A percentile compares a stretch with the other conserved stretches of the same genome.
Conservation (phyloP, 768 basidiomycete species). For the Lactarius psammicola region DNA sequence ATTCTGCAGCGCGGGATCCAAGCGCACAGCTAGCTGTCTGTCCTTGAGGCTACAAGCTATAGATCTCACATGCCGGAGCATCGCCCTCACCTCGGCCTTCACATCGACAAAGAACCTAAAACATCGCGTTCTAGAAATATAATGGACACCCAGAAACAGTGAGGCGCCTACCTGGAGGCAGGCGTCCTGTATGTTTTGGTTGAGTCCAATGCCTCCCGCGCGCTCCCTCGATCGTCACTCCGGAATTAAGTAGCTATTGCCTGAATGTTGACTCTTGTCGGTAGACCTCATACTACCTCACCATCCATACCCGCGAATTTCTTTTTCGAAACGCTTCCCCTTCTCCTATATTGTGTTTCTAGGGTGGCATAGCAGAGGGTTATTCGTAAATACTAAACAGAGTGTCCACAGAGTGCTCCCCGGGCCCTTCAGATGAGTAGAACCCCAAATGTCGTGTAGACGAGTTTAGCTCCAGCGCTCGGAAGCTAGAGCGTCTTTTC, state of each 20-base stretch:
- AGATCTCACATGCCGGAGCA: not conserved
- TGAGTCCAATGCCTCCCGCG: not conserved
- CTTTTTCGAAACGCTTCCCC: not conserved
- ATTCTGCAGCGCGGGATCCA: not conserved
- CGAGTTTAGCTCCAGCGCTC: not conserved
- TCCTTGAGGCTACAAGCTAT: not conserved
- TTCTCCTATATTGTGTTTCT: not conserved
- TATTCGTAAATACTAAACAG: too few relatives aligned
- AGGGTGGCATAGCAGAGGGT: not conserved
- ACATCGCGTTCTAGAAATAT: not conserved
- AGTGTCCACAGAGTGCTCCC: not conserved
- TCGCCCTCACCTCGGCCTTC: not conserved
- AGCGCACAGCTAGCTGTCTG: not conserved
- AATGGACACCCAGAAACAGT: not conserved
- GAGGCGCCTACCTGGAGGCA: not conserved
- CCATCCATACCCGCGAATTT: not conserved
- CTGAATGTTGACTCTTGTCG: not conserved
- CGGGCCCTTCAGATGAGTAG: not conserved
- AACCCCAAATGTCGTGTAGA: not conserved
- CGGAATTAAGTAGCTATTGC: not conserved
- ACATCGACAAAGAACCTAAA: too few relatives aligned
- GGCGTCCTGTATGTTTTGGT: not conserved
- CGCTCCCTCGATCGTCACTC: not conserved
- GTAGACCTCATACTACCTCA: not conserved
- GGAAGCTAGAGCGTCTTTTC: not conserved